Evolutionary conservation across 2,329 filamentous ascomycete species (phyloP), one percentile per base, ranked within the genome.

Genomic region (Trichoderma arundinaceum): DNA sequence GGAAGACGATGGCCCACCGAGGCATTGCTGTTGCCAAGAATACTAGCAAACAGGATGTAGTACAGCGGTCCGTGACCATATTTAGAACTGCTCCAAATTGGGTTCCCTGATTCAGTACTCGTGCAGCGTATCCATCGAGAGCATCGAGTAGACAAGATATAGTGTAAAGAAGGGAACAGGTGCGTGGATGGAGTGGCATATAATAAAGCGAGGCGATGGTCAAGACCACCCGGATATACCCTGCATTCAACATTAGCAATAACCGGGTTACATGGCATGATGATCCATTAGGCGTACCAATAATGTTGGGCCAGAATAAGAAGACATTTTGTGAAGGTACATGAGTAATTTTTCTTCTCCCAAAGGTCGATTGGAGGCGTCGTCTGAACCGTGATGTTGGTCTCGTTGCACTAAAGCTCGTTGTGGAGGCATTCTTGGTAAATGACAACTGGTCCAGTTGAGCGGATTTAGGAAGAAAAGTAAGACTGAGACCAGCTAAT

Each of bases 1-100:
- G 95, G 85, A 98, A 98, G 65, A 97, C 75, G 72, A 98, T 92
- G 69, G 92, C 88, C 90, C 92, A 97, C 64, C 93, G 87, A 7
- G 94, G 94, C 81, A 96, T 97, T n/a, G 94, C 94, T 13, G 92
- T 94, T 52, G 92, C 92, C 67, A 98, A 81, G 82, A 97, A 98
- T 51, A 97, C 93, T 52, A 98, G 86, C 71, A 98, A 81, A 77
- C 94, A 98, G 1, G 94, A 88, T 2, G 94, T 98, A 17, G 94
- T 97, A 83, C 94, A 97, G 67, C 94, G 90, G 79, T 98, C 94
- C 13, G 94, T 98, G 67, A 98, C 94, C 94, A 98, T 98, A 81
- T 98, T 94, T 68, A 98, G 85, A 41, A 98, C 94, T 28, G 94
- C 94, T 68, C 94, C 94, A 77, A 98, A 98, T 69, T 91, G 91